Conservation (phyloP, 2,329 filamentous ascomycete genomes). For the Blumeriella jaapii region DNA sequence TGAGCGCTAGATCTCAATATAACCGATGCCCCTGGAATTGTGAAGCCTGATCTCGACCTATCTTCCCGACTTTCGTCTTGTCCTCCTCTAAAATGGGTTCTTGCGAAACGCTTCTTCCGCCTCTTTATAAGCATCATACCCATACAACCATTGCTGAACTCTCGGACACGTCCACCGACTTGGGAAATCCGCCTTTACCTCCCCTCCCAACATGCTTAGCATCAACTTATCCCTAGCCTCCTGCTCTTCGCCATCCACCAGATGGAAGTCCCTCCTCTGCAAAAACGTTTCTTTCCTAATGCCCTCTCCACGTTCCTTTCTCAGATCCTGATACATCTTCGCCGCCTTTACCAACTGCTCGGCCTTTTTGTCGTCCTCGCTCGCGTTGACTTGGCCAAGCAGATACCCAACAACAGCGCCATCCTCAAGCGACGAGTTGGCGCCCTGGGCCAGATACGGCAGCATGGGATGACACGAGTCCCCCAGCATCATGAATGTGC, state of each 20-base stretch:
- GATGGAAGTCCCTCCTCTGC: slow-evolving; percentile 40
- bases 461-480: slow-evolving; percentile 56
- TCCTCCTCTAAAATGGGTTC: slow-evolving; percentile 11
- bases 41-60: no score
- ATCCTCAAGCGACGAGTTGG: slow-evolving; percentile 57
- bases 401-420: slow-evolving; percentile 52
- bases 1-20: no score
- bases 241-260: slow-evolving; percentile 45
- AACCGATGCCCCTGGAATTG: no score
- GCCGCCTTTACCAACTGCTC: slow-evolving; percentile 34
- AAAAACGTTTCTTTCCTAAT: slow-evolving; percentile 54
- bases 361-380: slow-evolving; percentile 30
- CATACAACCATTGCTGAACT: slow-evolving; percentile 52
- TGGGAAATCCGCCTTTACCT: slow-evolving; percentile 44
- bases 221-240: slow-evolving; percentile 45
- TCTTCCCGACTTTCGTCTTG: no score
- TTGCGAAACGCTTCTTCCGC: slow-evolving; percentile 31
- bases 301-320: slow-evolving; percentile 37
- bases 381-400: slow-evolving; percentile 37
- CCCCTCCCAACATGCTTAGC: slow-evolving; percentile 40
- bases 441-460: slow-evolving; percentile 52
- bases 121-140: slow-evolving; percentile 49
- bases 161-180: slow-evolving; percentile 52
- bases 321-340: slow-evolving; percentile 34
- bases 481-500: slow-evolving; percentile 30